A percentile compares a stretch with the other conserved stretches of the same genome.
Evolutionary conservation across 768 basidiomycete species (phyloP).

Genomic region (Dictyophora rubrovolvata): DNA sequence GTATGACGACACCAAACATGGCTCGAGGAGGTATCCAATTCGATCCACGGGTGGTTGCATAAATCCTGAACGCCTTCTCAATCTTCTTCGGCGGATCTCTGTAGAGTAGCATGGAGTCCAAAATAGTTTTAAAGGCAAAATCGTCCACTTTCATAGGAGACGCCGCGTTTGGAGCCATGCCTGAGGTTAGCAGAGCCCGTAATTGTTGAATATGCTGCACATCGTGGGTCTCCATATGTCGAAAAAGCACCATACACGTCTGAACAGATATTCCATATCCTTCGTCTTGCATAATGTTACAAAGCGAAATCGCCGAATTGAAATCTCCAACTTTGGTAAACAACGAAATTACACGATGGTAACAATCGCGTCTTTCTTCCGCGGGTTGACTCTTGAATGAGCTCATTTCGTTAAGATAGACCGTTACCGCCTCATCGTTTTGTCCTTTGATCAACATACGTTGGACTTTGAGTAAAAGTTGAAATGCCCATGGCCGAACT

Average conservation of each 20-base stretch:
- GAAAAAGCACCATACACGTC: conserved; percentile 4
- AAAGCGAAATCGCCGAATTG: background rate
- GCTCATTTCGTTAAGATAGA: background rate
- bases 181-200: background rate
- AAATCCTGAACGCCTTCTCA: background rate
- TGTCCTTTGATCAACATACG: background rate
- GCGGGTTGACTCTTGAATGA: background rate
- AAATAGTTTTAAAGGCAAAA: conserved; percentile 5
- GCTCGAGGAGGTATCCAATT: background rate
- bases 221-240: background rate
- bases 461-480: background rate
- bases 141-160: background rate
- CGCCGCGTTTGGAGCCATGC: background rate
- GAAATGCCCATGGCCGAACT: background rate
- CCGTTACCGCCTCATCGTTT: background rate
- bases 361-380: background rate
- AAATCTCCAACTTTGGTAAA: conserved; percentile 2
- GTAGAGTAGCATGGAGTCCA: background rate
- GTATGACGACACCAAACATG: background rate
- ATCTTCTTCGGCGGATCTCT: background rate
- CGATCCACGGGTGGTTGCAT: background rate
- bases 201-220: background rate
- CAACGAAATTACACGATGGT: conserved; percentile 2
- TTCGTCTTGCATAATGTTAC: conserved; percentile 1
- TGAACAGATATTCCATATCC: background rate